Percentiles rank a stretch among this genome's conserved stretches.
Conservation (phyloP, 345 rosid genomes). For the Raphanus raphanistrum region DNA sequence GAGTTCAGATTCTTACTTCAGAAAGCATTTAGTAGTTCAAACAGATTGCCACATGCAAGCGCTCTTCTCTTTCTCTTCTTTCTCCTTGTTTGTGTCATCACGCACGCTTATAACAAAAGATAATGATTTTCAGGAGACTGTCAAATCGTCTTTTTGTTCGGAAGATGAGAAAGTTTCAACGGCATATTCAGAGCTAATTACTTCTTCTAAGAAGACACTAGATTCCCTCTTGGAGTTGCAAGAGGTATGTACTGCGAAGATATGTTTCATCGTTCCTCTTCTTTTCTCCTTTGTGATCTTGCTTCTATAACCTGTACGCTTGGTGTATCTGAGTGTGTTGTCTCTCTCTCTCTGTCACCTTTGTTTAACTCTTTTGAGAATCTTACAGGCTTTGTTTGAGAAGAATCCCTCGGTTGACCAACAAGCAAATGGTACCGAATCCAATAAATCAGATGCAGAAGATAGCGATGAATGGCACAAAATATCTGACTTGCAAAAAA, state of each 20-base stretch:
- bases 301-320: background rate
- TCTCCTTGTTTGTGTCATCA: background rate
- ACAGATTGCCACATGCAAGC: conserved; percentile 77
- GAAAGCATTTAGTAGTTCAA: conserved; percentile 73
- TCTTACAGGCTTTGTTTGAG: conserved; percentile 71
- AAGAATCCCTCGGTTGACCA: conserved; percentile 72
- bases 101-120: too few species aligned
- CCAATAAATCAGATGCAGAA: conserved; percentile 42
- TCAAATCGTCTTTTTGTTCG: conserved; percentile 63
- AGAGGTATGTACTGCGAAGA: conserved; percentile 53
- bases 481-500: conserved; percentile 61
- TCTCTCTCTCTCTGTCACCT: conserved; percentile 17
- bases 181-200: conserved; percentile 64
- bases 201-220: conserved; percentile 69
- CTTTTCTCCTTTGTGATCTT: background rate
- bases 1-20: conserved; percentile 88
- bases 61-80: background rate
- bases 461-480: conserved; percentile 64
- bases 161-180: conserved; percentile 50
- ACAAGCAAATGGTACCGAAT: conserved; percentile 59
- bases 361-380: background rate
- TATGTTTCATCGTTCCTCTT: background rate
- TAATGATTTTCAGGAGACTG: conserved; percentile 65
- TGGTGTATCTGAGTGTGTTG: background rate
- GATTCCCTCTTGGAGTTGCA: conserved; percentile 73